Percentiles rank a stretch among this genome's conserved stretches.
These are phyloP conservation scores for Pseudogymnoascus sp. DNA, from an alignment of 2,329 filamentous ascomycete genomes.

Conservation along the genomic window DNA sequence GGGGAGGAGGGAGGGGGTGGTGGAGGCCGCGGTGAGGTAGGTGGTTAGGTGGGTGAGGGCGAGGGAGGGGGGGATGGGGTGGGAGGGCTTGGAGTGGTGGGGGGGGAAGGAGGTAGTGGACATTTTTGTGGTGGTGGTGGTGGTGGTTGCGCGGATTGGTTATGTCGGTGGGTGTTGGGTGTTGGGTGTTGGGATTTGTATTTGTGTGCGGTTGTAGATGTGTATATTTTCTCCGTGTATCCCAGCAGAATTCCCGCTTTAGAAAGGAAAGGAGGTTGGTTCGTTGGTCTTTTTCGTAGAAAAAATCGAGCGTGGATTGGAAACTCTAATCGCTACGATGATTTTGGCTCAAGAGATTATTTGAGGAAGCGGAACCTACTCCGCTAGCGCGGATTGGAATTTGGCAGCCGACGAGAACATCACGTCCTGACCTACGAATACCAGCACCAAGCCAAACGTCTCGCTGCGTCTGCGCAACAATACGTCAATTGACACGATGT, in stretches of 20 bases:
- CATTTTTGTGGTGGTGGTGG: slow-evolving; percentile 18
- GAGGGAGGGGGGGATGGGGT: slow-evolving; percentile 22
- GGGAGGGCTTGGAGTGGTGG: slow-evolving; percentile 20
- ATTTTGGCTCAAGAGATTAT: slow-evolving; percentile 10
- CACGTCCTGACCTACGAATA: neutral
- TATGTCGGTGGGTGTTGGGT: neutral
- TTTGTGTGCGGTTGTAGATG: neutral
- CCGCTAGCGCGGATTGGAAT: slow-evolving; percentile 19
- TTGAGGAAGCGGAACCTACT: slow-evolving; percentile 11
- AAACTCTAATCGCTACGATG: neutral
- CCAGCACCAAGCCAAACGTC: neutral
- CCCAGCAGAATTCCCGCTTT: neutral
- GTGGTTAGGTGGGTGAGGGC: slow-evolving; percentile 26
- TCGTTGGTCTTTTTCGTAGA: neutral
- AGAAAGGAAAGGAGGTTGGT: neutral
- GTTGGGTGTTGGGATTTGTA: neutral
- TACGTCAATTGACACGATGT: slow-evolving; percentile 18
- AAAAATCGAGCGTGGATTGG: neutral
- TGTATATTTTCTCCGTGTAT: neutral
- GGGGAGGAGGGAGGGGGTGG: slow-evolving; percentile 25
- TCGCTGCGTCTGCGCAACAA: neutral
- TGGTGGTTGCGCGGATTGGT: neutral
- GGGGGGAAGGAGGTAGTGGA: slow-evolving; percentile 25
- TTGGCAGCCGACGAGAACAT: neutral
- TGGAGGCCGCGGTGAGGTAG: slow-evolving; percentile 24